These are phyloP conservation scores for Colletotrichum horii DNA, from an alignment of 2,329 filamentous ascomycete species.

Conservation along the genomic window DNA sequence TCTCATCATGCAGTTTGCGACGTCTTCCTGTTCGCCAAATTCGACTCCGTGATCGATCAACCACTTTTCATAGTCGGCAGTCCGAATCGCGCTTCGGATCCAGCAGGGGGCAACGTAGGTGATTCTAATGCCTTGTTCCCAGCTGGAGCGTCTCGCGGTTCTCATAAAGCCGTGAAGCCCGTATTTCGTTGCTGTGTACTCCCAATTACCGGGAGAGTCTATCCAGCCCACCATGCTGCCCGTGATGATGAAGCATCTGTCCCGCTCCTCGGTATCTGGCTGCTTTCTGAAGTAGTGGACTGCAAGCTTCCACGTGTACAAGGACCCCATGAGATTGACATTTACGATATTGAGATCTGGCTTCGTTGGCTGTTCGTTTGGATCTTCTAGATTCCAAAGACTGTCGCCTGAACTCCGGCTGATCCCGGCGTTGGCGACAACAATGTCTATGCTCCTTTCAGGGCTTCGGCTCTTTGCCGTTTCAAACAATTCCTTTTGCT, in stretches of 20 bases:
- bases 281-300: conserved; percentile 50
- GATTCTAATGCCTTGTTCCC: conserved; percentile 49
- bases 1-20: conserved; percentile 36
- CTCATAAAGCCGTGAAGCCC: conserved; percentile 49
- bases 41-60: conserved; percentile 42
- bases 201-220: conserved; percentile 45
- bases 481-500: conserved; percentile 46
- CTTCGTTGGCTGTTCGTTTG: conserved; percentile 33
- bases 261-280: conserved; percentile 38
- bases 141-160: conserved; percentile 39
- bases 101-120: conserved; percentile 52
- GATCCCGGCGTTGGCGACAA: conserved; percentile 54
- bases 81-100: conserved; percentile 39
- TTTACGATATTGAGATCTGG: conserved; percentile 46
- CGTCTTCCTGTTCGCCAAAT: conserved; percentile 40
- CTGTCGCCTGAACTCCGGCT: conserved; percentile 38
- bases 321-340: conserved; percentile 43
- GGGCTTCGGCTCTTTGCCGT: conserved; percentile 40
- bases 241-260: conserved; percentile 54
- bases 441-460: conserved; percentile 44
- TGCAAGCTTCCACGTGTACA: conserved; percentile 52
- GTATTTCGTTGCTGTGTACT: conserved; percentile 49
- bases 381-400: conserved; percentile 41
- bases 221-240: conserved; percentile 53
- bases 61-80: conserved; percentile 45